Evolutionary conservation across 768 basidiomycete genomes (phyloP), one percentile per base, ranked within the genome.

Genomic region (Amanita rimosa): DNA sequence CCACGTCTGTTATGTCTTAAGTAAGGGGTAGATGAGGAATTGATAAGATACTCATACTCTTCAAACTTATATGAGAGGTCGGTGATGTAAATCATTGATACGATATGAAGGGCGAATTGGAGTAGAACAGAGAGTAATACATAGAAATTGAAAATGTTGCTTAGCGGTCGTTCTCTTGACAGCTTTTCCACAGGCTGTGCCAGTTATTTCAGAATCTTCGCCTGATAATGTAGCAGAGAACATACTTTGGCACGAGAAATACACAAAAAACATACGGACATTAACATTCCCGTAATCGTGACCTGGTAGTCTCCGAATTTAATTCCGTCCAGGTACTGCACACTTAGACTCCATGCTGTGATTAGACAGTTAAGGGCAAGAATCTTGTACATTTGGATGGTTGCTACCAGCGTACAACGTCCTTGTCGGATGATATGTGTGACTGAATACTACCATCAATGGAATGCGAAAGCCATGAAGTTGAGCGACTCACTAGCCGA

Each of bases 331-430:
- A 99, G 73, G 60, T 99, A 97, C 64, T 95, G 94, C 26, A 98
- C 96, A 56, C 89, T 93, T 52, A 98, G 72, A 62, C 90, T 94
- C 69, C 95, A 98, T n/a, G 96, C 96, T 3, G 94, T 95, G 65
- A 98, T 99, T 36, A 99, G 72, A 60, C 96, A 98, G 62, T 98
- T 99, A 49, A 99, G 69, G 1, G 95, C 96, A 33, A 99, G 72
- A 56, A 99, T 99, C 72, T 97, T 96, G 80, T 97, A 99, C 96
- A 99, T 99, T 68, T 99, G 96, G 47, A 95, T 86, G 3, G 96
- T 99, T 2, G 96, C 96, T 39, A 98, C 96, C 14, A 99, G 80
- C 1, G 96, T 99, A 70, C 96, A 98, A 24, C 96, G 89, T 19
- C 96, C 96, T 67, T 98, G 96, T 16, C 96, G 82, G 56, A 99